phyloP scores from a whole-genome alignment of 108 stramenopile species.

The Skeletonema grethae region DNA sequence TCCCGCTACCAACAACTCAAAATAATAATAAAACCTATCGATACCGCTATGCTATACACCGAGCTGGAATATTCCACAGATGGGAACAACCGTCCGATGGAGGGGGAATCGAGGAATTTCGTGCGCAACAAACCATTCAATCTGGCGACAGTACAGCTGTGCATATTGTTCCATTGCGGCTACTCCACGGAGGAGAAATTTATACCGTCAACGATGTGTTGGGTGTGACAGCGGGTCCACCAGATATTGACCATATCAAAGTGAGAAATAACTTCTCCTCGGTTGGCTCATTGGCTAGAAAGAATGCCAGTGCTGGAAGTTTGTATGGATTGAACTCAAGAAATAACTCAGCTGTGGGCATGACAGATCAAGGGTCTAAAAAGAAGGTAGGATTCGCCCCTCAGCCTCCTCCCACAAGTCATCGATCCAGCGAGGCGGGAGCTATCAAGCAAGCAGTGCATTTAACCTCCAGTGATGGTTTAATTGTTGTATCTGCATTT shows the following conservation, averaged over 20 bases:
- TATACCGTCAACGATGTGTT: conserved; percentile 80
- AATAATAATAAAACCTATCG: conserved; percentile 46
- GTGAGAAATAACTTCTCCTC: conserved; percentile 30
- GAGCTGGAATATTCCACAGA: conserved; percentile 69
- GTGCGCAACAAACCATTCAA: conserved; percentile 7
- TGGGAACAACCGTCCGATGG: conserved; percentile 66
- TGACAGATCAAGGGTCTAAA: conserved; percentile 31
- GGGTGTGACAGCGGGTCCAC: conserved; percentile 57
- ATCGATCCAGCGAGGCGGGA: conserved; percentile 1
- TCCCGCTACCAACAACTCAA: conserved; percentile 31
- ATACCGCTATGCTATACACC: conserved; percentile 77
- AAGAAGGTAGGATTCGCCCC: conserved; percentile 81
- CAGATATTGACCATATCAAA: conserved; percentile 75
- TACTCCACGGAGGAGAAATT: conserved; percentile 61
- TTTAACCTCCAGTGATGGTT: conserved; percentile 82
- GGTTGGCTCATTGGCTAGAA: conserved; percentile 31
- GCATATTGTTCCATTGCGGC: conserved; percentile 65
- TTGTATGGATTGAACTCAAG: conserved; percentile 21
- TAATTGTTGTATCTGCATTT: conserved; percentile 88
- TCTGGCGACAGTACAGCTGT: conserved; percentile 8
- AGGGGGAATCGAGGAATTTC: conserved; percentile 32
- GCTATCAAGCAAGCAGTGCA: conserved; percentile 58
- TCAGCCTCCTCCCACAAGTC: conserved; percentile 43
- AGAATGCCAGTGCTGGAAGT: conserved; percentile 20
- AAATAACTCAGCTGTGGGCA: conserved; percentile 19